Evolutionary conservation across 2,329 filamentous ascomycete species (phyloP).

Genomic region (Juglanconis oblonga): DNA sequence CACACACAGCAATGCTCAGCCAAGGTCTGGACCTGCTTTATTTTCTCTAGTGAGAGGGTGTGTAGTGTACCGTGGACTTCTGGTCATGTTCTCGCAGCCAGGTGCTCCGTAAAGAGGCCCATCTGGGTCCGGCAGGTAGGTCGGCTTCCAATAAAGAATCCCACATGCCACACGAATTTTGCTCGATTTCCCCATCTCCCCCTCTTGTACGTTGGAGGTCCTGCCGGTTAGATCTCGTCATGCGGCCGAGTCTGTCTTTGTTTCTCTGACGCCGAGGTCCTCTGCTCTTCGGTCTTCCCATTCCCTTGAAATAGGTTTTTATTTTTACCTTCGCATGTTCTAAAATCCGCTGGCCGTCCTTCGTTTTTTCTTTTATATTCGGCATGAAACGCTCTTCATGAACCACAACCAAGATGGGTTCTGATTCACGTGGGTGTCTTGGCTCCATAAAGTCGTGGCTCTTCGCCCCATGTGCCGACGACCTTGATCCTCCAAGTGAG

Average conservation of each 20-base stretch:
- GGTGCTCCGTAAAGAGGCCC: constrained; percentile 3
- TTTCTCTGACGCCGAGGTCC: constrained; percentile 7
- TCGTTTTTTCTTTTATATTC: constrained; percentile 10
- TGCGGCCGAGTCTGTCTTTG: constrained; percentile 13
- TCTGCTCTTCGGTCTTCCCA: constrained; percentile 3
- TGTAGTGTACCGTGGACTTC: constrained; percentile 11
- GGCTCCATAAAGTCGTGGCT: constrained; percentile 41
- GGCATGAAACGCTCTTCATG: constrained; percentile 21
- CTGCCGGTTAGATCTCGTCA: constrained; percentile 13
- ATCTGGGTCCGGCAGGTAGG: constrained; percentile 14
- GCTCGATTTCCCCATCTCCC: constrained; percentile 3
- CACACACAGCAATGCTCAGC: constrained; percentile 21
- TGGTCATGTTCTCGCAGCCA: constrained; percentile 9
- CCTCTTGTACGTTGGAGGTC: constrained; percentile 7
- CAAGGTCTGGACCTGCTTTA: constrained; percentile 7
- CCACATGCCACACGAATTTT: constrained; percentile 13
- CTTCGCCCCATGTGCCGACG: constrained; percentile 33
- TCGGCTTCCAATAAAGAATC: constrained; percentile 20
- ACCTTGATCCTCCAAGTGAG: constrained; percentile 9
- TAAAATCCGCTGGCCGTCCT: constrained; percentile 26
- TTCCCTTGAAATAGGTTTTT: constrained; percentile 2
- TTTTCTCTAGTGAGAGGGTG: constrained; percentile 11
- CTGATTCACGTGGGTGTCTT: constrained; percentile 43
- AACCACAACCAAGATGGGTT: constrained; percentile 14
- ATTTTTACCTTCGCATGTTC: constrained; percentile 9